Evolutionary conservation across 305 asterid genomes (phyloP), one percentile per base, ranked within the genome.

Genomic region (Fraxinus dipetala): DNA sequence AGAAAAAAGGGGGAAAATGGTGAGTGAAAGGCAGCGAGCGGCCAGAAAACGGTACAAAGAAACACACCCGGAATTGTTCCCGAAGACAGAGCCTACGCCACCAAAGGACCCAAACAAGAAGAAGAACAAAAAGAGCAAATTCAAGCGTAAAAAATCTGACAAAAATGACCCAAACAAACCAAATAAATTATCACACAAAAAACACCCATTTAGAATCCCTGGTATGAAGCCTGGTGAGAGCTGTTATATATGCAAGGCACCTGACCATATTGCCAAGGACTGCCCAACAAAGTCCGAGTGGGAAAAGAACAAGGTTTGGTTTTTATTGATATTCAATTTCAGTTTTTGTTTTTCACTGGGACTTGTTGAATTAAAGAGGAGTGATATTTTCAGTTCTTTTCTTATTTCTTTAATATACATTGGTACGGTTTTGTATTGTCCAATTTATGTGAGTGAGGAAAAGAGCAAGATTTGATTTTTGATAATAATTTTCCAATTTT

Each of bases 141-240:
- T 93, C 89, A 95, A 95, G 89, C 89, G 88, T 82, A 87, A 88
- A 76, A 91, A 82, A 72, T 67, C 87, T 0, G 90, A 84, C 4
- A 34, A 87, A n/a, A 82, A 73, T 3, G 92, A 88, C 38, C 88
- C 88, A 9, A 85, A 79, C 80, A 87, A 86, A 6, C 88, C 89
- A 69, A 91, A 72, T 45, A 93, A 85, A 78, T 72, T 87, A 8
- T 84, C 89, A 0, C 77, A 18, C 88, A 90, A 43, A 3, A 91
- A 89, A 36, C 98, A 91, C 69, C 97, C 94, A 18, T 93, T 95
- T 48, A 88, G 99, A 82, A 89, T 95, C 2, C 90, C 96, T 38
- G 98, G 98, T 11, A 90, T 93, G 98, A 91, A 89, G 89, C 98
- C 99, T 36, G 99, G 99, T 16, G 98, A 93, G 82, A 95, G 95